These are phyloP conservation scores for Chamaenerion angustifolium DNA, from an alignment of 345 rosid species.

Conservation along the genomic window DNA sequence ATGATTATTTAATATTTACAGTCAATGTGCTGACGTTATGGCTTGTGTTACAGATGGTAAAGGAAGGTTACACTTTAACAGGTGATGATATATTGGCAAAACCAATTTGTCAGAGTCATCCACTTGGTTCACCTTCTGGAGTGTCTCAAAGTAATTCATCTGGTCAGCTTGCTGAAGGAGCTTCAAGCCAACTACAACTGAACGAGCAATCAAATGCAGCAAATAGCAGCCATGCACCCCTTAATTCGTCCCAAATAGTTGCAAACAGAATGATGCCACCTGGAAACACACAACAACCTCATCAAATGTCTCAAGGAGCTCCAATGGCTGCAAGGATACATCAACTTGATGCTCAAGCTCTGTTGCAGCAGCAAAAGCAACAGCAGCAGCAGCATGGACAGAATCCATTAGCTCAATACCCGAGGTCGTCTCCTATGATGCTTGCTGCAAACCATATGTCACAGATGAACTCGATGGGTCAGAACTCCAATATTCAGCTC, in stretches of 20 bases:
- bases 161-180: constrained; percentile 40
- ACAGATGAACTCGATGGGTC: constrained; percentile 47
- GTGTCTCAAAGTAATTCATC: constrained; percentile 35
- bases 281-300: constrained; percentile 43
- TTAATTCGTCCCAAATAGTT: constrained; percentile 33
- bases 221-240: constrained; percentile 30
- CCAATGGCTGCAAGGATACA: constrained; percentile 53
- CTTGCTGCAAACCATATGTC: constrained; percentile 47
- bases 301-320: constrained; percentile 70
- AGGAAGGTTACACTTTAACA: constrained; percentile 35
- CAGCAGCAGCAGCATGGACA: constrained; percentile 26
- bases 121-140: constrained; percentile 12
- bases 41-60: constrained; percentile 46
- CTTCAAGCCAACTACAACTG: constrained; percentile 30
- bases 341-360: constrained; percentile 44
- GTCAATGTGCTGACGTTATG: background rate
- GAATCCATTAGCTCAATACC: constrained; percentile 43
- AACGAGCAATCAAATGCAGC: constrained; percentile 38
- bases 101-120: constrained; percentile 29
- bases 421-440: constrained; percentile 45
- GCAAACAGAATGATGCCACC: constrained; percentile 64
- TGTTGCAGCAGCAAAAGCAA: constrained; percentile 29
- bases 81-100: constrained; percentile 49
- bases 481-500: constrained; percentile 54
- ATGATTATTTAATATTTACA: no score